Evolutionary conservation across 139 green algal species (phyloP).

Genomic region (Ostreobium quekettii): DNA sequence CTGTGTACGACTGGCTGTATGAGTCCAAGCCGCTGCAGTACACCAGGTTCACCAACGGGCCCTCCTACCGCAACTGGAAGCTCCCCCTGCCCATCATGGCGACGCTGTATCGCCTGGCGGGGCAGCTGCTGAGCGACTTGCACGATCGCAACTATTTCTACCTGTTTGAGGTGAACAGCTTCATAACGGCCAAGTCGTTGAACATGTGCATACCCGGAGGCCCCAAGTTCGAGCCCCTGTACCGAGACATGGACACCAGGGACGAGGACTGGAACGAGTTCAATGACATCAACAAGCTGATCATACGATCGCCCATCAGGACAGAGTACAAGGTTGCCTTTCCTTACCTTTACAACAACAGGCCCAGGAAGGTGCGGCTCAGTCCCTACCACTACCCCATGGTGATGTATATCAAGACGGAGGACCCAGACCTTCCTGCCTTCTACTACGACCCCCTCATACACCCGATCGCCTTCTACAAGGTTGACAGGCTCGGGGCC

Average conservation of each 20-base stretch:
- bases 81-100: slow-evolving; percentile 92
- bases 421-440: slow-evolving; percentile 97
- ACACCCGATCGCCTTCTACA: slow-evolving; percentile 93
- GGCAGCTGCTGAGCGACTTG: slow-evolving; percentile 93
- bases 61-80: slow-evolving; percentile 87
- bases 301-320: slow-evolving; percentile 86
- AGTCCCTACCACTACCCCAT: slow-evolving; percentile 86
- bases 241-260: slow-evolving; percentile 87
- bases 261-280: slow-evolving; percentile 99
- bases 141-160: slow-evolving; percentile 99
- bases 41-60: slow-evolving; percentile 86
- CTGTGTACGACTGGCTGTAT: slow-evolving; percentile 89
- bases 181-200: slow-evolving; percentile 54
- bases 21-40: slow-evolving; percentile 86
- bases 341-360: slow-evolving; percentile 99
- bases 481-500: slow-evolving; percentile 11
- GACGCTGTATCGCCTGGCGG: slow-evolving; percentile 85
- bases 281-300: slow-evolving; percentile 99
- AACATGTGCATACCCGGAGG: slow-evolving; percentile 98
- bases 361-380: slow-evolving; percentile 87
- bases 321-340: slow-evolving; percentile 95
- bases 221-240: slow-evolving; percentile 99
- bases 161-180: slow-evolving; percentile 83
- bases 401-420: slow-evolving; percentile 98
- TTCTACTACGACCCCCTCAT: slow-evolving; percentile 99